Evolutionary conservation across 2,329 filamentous ascomycete genomes (phyloP).

Genomic region (Lasiodiplodia sp.): DNA sequence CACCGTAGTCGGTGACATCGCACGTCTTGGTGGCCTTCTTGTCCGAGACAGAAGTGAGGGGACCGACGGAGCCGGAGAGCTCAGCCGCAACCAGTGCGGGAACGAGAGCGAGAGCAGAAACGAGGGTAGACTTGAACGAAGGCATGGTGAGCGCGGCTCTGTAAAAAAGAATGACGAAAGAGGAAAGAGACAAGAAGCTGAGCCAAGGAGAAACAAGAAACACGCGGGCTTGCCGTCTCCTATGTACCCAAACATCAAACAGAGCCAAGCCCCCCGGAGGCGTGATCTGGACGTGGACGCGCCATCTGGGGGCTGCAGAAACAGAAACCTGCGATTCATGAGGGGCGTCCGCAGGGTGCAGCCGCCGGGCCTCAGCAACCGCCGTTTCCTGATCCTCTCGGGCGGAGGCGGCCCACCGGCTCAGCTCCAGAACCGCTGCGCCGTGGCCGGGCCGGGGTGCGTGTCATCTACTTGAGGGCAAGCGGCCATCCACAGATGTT

Average conservation of each 20-base stretch:
- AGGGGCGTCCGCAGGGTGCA: background rate
- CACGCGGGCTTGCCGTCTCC: slow-evolving; percentile 10
- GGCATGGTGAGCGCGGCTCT: slow-evolving; percentile 37
- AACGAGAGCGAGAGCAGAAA: slow-evolving; percentile 36
- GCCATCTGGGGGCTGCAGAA: slow-evolving; percentile 9
- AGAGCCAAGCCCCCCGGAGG: slow-evolving; percentile 1
- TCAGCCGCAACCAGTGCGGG: slow-evolving; percentile 38
- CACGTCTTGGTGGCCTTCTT: slow-evolving; percentile 60
- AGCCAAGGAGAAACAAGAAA: slow-evolving; percentile 23
- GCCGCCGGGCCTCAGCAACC: slow-evolving; percentile 15
- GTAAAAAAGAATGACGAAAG: slow-evolving; percentile 17
- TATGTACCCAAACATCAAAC: slow-evolving; percentile 27
- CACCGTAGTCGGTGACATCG: slow-evolving; percentile 62
- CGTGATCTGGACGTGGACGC: slow-evolving; percentile 17
- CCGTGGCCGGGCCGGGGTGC: background rate
- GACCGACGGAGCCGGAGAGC: slow-evolving; percentile 45
- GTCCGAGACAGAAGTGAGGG: slow-evolving; percentile 39
- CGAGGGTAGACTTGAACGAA: slow-evolving; percentile 35
- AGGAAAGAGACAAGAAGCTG: slow-evolving; percentile 4
- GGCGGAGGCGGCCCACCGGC: background rate
- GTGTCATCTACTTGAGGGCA: slow-evolving; percentile 21
- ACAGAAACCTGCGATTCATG: slow-evolving; percentile 15
- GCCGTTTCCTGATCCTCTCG: slow-evolving; percentile 16
- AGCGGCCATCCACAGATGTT: slow-evolving; percentile 14
- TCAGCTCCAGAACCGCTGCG: background rate